These are phyloP conservation scores for Colletotrichum australisinense DNA, from an alignment of 2,329 filamentous ascomycete genomes.

Conservation along the genomic window DNA sequence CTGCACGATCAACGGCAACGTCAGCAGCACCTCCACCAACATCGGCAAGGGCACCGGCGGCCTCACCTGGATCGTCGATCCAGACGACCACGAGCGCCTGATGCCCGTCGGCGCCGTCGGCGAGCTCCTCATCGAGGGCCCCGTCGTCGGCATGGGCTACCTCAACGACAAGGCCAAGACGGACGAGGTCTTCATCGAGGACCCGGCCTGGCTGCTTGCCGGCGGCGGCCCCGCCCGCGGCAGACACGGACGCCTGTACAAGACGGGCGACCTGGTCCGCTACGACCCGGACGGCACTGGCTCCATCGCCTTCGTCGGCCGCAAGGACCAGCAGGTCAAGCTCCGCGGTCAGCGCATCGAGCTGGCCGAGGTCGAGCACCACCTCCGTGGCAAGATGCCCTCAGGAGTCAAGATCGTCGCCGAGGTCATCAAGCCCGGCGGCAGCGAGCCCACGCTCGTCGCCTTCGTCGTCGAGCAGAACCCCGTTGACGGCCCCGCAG, in stretches of 20 bases:
- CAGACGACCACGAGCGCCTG: slow-evolving; percentile 57
- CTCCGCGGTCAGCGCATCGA: slow-evolving; percentile 74
- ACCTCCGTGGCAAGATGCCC: slow-evolving; percentile 58
- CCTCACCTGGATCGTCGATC: slow-evolving; percentile 63
- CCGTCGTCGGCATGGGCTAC: slow-evolving; percentile 72
- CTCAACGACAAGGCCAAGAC: slow-evolving; percentile 69
- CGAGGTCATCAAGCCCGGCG: slow-evolving; percentile 60
- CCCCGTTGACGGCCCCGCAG: slow-evolving; percentile 38
- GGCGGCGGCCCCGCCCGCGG: slow-evolving; percentile 54
- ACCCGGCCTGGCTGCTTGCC: slow-evolving; percentile 62
- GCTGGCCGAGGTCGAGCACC: slow-evolving; percentile 64
- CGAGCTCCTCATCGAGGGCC: slow-evolving; percentile 67
- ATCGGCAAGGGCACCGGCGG: slow-evolving; percentile 62
- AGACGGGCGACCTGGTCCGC: slow-evolving; percentile 69
- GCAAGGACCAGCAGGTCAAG: slow-evolving; percentile 77
- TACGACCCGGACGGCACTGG: slow-evolving; percentile 66
- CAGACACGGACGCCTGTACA: slow-evolving; percentile 61
- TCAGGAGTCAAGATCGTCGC: slow-evolving; percentile 55
- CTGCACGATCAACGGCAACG: slow-evolving; percentile 59
- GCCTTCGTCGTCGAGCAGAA: slow-evolving; percentile 54
- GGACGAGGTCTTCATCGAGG: slow-evolving; percentile 65
- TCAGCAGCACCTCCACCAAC: slow-evolving; percentile 51
- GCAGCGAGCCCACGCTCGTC: slow-evolving; percentile 57
- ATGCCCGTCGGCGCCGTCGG: slow-evolving; percentile 61
- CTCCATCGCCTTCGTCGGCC: slow-evolving; percentile 67